Base-by-base conservation (phyloP, 2,329 filamentous ascomycete species). In the Exophiala alcalophila region DNA sequence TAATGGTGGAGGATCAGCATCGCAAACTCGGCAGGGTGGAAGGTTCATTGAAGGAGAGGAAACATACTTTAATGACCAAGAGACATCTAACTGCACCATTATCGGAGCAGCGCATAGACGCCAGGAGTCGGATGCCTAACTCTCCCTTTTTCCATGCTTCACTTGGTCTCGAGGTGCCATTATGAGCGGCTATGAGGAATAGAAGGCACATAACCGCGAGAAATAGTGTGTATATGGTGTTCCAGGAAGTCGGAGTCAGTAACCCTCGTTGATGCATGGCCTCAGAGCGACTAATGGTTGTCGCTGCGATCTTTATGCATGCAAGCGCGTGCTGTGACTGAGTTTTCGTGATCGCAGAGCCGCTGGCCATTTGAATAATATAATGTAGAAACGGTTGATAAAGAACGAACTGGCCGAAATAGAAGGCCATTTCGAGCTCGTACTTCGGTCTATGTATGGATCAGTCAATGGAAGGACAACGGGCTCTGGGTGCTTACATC, bases 321-420 rank as follows among this genome's bases (percentile, higher is more conserved):
- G 52, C 36, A 11, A 55, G 26, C 26, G 52, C 52, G 33, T 50
- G 49, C 19, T 49, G 47, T 5, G 52, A 55, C 28, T 86, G 83
- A 0, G 74, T 78, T 12, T 84, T 66, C 2, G 83, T 81, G 4
- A 86, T 69, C 32, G 69, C 71, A 9, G 77, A 76, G 10, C 82
- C 82, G 55, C 82, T 78, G 31, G 90, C 86, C 35, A 97, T 47
- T 11, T 39, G 41, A 10, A 49, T 38, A 12, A 55, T 41, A 26
- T 55, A 55, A 28, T 53, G 52, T 19, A 55, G 34, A 18, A 55
- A 52, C n/a, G 52, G 52, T 14, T 40, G 42, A 28, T 47, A 53
- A 7, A 53, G 32, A 16, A 47, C 25, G 20, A 55, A 36, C 21
- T 55, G 52, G 19, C 47, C 37, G 24, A 47, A 42, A 24, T 47